Percentiles rank a stretch among this genome's conserved stretches.
Evolutionary conservation across 257 asterid genomes (phyloP).

Genomic region (Ocimum tenuiflorum): DNA sequence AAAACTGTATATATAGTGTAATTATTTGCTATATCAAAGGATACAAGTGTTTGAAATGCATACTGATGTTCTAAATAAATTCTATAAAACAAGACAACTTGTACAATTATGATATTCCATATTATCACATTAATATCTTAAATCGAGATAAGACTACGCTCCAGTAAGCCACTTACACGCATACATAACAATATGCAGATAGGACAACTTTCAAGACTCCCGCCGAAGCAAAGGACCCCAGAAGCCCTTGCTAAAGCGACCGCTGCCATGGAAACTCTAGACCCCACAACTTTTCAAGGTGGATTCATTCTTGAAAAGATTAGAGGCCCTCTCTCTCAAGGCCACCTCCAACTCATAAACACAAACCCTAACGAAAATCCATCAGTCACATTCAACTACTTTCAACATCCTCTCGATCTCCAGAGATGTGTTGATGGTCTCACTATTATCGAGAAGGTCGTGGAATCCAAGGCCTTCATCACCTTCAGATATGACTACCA

Average conservation of each 20-base stretch:
- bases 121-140: no score
- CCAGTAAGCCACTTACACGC: no score
- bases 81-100: no score
- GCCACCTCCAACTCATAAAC: conserved; percentile 45
- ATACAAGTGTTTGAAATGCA: no score
- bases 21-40: no score
- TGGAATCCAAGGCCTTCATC: conserved; percentile 54
- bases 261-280: conserved; percentile 41
- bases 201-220: conserved; percentile 71
- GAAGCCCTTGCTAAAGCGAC: conserved; percentile 58
- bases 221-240: conserved; percentile 78
- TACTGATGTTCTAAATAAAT: no score
- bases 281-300: conserved; percentile 42
- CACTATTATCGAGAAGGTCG: conserved; percentile 45
- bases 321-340: conserved; percentile 65
- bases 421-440: conserved; percentile 61
- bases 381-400: conserved; percentile 68
- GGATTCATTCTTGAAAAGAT: conserved; percentile 78
- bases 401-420: conserved; percentile 51
- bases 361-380: conserved; percentile 61
- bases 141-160: no score
- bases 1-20: no score
- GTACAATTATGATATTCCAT: no score
- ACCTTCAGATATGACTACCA: conserved; percentile 38
- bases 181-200: no score